phyloP scores from a whole-genome alignment of 805 yeast genomes.

The Saturnispora serradocipensis region DNA sequence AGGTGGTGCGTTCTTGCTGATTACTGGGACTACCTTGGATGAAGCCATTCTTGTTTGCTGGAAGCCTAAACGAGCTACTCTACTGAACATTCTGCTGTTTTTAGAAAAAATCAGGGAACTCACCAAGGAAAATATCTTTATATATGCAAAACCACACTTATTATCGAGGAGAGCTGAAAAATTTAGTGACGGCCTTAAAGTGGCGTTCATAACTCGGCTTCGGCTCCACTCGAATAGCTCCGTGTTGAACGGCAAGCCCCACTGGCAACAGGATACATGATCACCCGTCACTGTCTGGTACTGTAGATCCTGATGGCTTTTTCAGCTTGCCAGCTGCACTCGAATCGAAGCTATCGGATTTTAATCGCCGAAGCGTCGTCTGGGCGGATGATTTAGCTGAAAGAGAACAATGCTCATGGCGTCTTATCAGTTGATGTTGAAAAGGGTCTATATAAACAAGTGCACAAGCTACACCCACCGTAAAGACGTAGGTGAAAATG shows the following conservation, averaged over 20 bases:
- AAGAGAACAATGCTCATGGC: not conserved
- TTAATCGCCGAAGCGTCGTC: not conserved
- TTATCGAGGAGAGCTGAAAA: too few relatives aligned
- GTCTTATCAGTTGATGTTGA: not conserved
- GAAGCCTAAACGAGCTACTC: constrained; percentile 3
- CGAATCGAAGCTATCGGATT: not conserved
- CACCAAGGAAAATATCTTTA: not conserved
- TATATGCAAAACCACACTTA: not conserved
- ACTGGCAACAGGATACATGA: too few relatives aligned
- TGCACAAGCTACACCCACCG: too few relatives aligned
- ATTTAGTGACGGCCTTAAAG: too few relatives aligned
- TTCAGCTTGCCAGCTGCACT: too few relatives aligned
- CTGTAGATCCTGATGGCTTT: too few relatives aligned
- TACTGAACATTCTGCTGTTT: constrained; percentile 7
- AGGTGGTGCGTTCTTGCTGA: constrained; percentile 78
- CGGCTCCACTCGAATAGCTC: too few relatives aligned
- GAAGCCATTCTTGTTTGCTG: constrained; percentile 25
- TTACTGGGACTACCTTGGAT: constrained; percentile 34
- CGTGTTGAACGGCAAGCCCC: too few relatives aligned
- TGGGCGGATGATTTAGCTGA: not conserved
- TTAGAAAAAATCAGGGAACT: not conserved
- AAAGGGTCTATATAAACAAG: too few relatives aligned
- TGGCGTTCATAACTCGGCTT: too few relatives aligned
- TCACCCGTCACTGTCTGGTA: too few relatives aligned
- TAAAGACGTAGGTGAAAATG: not conserved